A percentile compares a stretch with the other conserved stretches of the same genome.
These are phyloP conservation scores for Leccinum arenicola DNA, from an alignment of 768 basidiomycete species.

Conservation along the genomic window DNA sequence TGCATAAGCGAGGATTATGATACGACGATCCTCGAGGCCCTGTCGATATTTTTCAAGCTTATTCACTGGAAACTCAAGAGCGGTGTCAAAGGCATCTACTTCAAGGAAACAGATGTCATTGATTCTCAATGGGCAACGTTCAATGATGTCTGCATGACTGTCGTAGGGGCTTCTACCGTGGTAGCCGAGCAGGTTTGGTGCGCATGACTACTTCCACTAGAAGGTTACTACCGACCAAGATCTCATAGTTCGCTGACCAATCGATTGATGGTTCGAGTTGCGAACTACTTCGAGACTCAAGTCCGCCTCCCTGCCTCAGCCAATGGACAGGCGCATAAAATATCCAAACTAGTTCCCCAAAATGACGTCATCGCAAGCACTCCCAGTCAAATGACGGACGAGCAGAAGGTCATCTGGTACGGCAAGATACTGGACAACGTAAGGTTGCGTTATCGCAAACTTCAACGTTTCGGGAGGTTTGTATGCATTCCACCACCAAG, in stretches of 20 bases:
- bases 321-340: slow-evolving; percentile 29
- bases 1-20: slow-evolving; percentile 93
- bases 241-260: slow-evolving; percentile 79
- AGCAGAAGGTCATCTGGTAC: slow-evolving; percentile 87
- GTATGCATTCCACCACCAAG: background rate
- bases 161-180: slow-evolving; percentile 80
- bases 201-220: slow-evolving; percentile 22
- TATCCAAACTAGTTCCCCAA: slow-evolving; percentile 35
- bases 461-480: slow-evolving; percentile 89
- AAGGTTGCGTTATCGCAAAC: slow-evolving; percentile 85
- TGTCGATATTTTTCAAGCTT: slow-evolving; percentile 88
- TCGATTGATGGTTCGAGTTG: slow-evolving; percentile 88
- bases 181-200: slow-evolving; percentile 97
- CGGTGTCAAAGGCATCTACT: slow-evolving; percentile 86
- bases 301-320: slow-evolving; percentile 67
- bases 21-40: slow-evolving; percentile 78
- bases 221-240: background rate
- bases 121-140: slow-evolving; percentile 96
- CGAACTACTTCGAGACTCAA: slow-evolving; percentile 93
- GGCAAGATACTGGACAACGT: slow-evolving; percentile 92
- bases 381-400: slow-evolving; percentile 60
- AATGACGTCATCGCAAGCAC: slow-evolving; percentile 39
- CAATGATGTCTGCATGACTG: slow-evolving; percentile 86
- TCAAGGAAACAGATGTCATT: slow-evolving; percentile 97
- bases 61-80: slow-evolving; percentile 96